A percentile compares a stretch with the other conserved stretches of the same genome.
Conservation (phyloP, 2,329 filamentous ascomycete species). For the Teratosphaeria viscida region DNA sequence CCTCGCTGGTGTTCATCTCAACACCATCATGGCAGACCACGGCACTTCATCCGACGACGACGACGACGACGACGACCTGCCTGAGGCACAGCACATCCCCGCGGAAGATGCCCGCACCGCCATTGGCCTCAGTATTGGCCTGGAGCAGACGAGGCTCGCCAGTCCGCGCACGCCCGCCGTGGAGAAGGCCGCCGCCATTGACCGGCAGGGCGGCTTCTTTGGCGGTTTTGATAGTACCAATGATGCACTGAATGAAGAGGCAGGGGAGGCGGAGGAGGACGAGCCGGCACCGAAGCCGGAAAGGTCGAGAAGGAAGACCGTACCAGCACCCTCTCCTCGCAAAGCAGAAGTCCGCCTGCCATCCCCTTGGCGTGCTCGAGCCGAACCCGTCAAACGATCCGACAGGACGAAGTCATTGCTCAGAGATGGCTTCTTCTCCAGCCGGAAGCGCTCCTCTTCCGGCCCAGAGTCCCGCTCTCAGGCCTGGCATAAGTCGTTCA, state of each 20-base stretch:
- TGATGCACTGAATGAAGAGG: conserved; percentile 2
- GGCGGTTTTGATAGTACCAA: conserved; percentile 11
- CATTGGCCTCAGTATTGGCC: conserved; percentile 50
- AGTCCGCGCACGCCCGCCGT: conserved; percentile 47
- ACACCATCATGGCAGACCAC: conserved; percentile 27
- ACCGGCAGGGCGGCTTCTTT: conserved; percentile 40
- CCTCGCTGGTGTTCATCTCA: conserved; percentile 32
- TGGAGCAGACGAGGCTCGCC: conserved; percentile 45
- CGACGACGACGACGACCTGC: conserved; percentile 28
- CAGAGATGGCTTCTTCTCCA: conserved; percentile 28
- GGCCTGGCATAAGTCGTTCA: conserved; percentile 17
- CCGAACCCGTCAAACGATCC: conserved; percentile 17
- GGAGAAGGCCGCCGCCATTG: conserved; percentile 49
- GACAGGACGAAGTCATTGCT: conserved; percentile 28
- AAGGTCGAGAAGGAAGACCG: background rate
- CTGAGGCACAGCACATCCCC: conserved; percentile 18
- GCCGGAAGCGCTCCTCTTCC: conserved; percentile 30
- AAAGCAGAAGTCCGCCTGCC: conserved; percentile 24
- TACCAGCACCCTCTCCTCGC: background rate
- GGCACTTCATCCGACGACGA: conserved; percentile 38
- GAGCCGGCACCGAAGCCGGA: background rate
- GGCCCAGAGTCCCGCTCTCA: conserved; percentile 22
- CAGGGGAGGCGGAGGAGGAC: background rate
- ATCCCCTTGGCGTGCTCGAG: conserved; percentile 34
- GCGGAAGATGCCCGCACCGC: conserved; percentile 34